Conservation (phyloP, 2,329 filamentous ascomycete species). For the Ophiostoma sp. region DNA sequence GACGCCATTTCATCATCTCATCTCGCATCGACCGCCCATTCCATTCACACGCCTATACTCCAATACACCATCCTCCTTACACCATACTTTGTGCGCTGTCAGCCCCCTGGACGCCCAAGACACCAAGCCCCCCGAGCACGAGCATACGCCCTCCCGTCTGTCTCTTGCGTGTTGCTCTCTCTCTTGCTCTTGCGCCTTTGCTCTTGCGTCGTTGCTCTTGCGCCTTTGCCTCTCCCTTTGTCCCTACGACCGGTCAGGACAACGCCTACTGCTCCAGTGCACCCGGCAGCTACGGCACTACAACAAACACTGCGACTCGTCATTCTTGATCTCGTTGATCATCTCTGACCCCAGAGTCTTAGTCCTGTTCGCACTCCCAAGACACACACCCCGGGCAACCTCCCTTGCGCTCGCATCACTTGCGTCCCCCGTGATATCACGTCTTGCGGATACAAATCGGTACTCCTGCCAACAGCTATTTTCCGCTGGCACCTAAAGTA, state of each 20-base stretch:
- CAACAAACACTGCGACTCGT: slow-evolving; percentile 6
- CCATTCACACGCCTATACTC: not conserved
- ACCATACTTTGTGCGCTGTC: not conserved
- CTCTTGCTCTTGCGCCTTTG: slow-evolving; percentile 16
- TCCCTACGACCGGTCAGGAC: not conserved
- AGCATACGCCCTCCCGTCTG: slow-evolving; percentile 14
- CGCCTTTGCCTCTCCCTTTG: slow-evolving; percentile 9
- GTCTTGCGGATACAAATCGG: slow-evolving; percentile 4
- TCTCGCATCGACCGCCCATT: slow-evolving; percentile 21
- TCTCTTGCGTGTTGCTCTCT: not conserved
- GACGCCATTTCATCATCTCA: slow-evolving; percentile 23
- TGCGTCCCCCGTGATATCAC: slow-evolving; percentile 9
- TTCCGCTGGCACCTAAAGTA: slow-evolving; percentile 12
- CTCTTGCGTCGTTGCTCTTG: slow-evolving; percentile 6
- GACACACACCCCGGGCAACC: not conserved
- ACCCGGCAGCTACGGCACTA: not conserved
- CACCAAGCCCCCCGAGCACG: not conserved
- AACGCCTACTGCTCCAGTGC: not conserved
- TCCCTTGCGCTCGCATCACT: slow-evolving; percentile 13
- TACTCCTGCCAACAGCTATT: slow-evolving; percentile 13
- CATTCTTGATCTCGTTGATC: slow-evolving; percentile 7
- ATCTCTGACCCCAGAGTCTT: slow-evolving; percentile 5
- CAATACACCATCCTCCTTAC: slow-evolving; percentile 11
- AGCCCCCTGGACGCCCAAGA: slow-evolving; percentile 3
- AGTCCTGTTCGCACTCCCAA: not conserved